These are phyloP conservation scores for Phytophthora megakarya DNA, from an alignment of 352 stramenopile genomes.

Conservation along the genomic window DNA sequence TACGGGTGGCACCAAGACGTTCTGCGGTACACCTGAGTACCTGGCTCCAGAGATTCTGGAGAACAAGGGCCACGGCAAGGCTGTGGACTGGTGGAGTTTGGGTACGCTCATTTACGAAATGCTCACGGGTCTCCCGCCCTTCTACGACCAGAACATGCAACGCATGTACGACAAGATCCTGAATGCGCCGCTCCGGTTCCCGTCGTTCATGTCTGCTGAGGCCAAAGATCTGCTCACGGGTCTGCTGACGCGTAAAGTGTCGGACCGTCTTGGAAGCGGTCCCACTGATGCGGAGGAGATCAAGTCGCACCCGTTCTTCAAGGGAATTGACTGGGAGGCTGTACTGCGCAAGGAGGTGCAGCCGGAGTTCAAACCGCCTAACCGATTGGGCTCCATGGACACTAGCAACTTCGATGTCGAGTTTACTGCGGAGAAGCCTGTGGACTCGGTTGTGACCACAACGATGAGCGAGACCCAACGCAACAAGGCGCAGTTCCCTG, in stretches of 20 bases:
- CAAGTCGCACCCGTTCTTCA: conserved; percentile 93
- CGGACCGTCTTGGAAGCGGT: conserved; percentile 85
- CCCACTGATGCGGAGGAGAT: conserved; percentile 92
- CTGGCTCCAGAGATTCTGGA: conserved; percentile 94
- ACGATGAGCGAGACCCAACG: conserved; percentile 90
- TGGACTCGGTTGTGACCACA: conserved; percentile 91
- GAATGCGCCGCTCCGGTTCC: conserved; percentile 87
- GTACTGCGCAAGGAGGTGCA: conserved; percentile 88
- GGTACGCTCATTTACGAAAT: conserved; percentile 96
- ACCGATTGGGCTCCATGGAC: conserved; percentile 89
- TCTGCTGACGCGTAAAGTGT: conserved; percentile 88
- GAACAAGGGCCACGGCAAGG: conserved; percentile 93
- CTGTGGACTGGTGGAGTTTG: conserved; percentile 91
- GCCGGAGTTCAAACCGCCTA: conserved; percentile 92
- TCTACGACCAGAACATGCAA: conserved; percentile 96
- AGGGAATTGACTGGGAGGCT: conserved; percentile 91
- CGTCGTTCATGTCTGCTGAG: conserved; percentile 91
- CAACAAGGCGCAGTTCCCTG: conserved; percentile 90
- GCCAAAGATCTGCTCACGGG: conserved; percentile 85
- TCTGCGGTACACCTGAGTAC: conserved; percentile 96
- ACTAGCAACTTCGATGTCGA: conserved; percentile 95
- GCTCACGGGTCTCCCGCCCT: conserved; percentile 90
- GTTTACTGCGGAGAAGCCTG: conserved; percentile 92
- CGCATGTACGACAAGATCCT: conserved; percentile 96
- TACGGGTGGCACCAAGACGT: conserved; percentile 87